These are phyloP conservation scores for Papiliotrema laurentii DNA, from an alignment of 1,284 basidiomycete species.

Conservation along the genomic window DNA sequence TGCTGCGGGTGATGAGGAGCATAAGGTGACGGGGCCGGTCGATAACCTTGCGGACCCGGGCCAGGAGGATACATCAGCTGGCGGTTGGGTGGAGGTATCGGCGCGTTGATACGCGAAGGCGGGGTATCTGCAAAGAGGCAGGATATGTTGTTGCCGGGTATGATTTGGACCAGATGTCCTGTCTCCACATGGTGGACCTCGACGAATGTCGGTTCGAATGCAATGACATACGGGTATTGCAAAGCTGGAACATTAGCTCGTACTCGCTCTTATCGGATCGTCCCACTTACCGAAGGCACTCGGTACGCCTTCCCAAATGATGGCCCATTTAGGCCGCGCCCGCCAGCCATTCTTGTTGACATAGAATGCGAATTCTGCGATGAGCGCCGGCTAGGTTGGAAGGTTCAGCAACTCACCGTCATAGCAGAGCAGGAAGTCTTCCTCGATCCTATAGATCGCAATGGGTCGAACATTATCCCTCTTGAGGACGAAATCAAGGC, in stretches of 20 bases:
- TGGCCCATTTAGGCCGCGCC: slow-evolving; percentile 85
- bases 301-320: slow-evolving; percentile 94
- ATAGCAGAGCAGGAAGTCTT: slow-evolving; percentile 96
- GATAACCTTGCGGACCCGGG: not conserved
- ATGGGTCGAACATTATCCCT: slow-evolving; percentile 85
- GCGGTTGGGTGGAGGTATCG: slow-evolving; percentile 22
- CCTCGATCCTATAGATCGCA: slow-evolving; percentile 94
- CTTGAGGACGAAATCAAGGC: slow-evolving; percentile 89
- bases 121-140: slow-evolving; percentile 92
- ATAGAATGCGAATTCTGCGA: slow-evolving; percentile 92
- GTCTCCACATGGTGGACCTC: slow-evolving; percentile 96
- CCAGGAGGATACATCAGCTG: slow-evolving; percentile 32
- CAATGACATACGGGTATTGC: slow-evolving; percentile 93
- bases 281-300: slow-evolving; percentile 79
- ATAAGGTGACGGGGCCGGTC: slow-evolving; percentile 1
- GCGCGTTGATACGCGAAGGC: slow-evolving; percentile 57
- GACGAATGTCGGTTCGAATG: slow-evolving; percentile 94
- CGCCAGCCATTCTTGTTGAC: slow-evolving; percentile 96
- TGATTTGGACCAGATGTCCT: slow-evolving; percentile 87
- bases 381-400: not conserved
- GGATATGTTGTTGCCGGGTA: slow-evolving; percentile 83
- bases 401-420: slow-evolving; percentile 61
- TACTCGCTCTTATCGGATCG: not conserved
- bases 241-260: slow-evolving; percentile 60
- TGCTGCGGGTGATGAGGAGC: not conserved